phyloP scores from a whole-genome alignment of 2,329 filamentous ascomycete genomes.

The Fusarium acutatum region DNA sequence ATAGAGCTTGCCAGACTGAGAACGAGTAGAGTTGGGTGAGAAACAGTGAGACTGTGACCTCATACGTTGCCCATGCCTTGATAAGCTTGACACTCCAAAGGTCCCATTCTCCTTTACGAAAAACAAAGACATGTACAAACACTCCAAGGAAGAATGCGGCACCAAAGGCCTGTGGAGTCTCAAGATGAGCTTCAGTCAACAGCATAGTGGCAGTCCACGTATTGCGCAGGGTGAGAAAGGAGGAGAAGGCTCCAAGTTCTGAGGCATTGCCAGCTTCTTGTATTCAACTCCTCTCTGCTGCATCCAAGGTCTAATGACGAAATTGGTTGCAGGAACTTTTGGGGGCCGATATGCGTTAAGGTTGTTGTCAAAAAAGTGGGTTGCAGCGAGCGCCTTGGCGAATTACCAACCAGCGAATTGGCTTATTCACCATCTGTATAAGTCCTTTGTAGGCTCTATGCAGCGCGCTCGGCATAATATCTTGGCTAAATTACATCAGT shows the following conservation, averaged over 20 bases:
- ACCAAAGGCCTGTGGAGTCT: neutral
- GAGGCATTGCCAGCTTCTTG: neutral
- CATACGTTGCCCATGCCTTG: neutral
- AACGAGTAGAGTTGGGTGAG: neutral
- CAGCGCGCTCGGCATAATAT: neutral
- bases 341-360: neutral
- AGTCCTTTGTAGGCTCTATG: neutral
- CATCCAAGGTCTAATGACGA: neutral
- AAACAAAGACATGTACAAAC: neutral
- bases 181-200: neutral
- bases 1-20: neutral
- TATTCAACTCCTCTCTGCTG: neutral
- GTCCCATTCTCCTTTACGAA: constrained; percentile 26
- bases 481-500: neutral
- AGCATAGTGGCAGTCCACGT: neutral
- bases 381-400: neutral
- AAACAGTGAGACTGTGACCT: neutral
- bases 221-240: no score
- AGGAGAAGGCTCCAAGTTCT: no score
- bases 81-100: neutral
- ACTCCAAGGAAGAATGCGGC: neutral
- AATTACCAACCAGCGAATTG: neutral
- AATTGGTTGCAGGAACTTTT: neutral
- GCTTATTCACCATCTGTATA: neutral
- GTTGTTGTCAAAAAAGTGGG: neutral